Conservation (phyloP, 2,329 filamentous ascomycete species). For the Albifimbria verrucaria region DNA sequence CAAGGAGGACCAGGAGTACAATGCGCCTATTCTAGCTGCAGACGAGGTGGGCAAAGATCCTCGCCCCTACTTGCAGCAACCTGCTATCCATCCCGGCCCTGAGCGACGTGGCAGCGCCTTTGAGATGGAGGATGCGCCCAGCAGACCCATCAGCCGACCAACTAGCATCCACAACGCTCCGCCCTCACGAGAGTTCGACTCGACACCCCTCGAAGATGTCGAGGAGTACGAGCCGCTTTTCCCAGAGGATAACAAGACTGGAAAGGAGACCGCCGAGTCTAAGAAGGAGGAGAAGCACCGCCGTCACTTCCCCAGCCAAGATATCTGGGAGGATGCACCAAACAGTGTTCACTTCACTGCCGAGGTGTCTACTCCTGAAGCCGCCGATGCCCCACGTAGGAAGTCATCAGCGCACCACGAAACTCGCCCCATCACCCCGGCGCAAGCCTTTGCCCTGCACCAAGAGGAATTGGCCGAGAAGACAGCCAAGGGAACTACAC, state of each 20-base stretch:
- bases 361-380: conserved; percentile 76
- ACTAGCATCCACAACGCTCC: conserved; percentile 58
- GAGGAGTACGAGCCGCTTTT: conserved; percentile 96
- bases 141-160: conserved; percentile 44
- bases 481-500: conserved; percentile 33
- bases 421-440: conserved; percentile 50
- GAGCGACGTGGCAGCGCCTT: conserved; percentile 60
- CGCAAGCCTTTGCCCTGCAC: conserved; percentile 62
- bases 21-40: conserved; percentile 79
- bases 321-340: conserved; percentile 96
- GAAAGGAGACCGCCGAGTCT: conserved; percentile 33
- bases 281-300: conserved; percentile 50
- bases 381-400: conserved; percentile 36
- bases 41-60: conserved; percentile 81
- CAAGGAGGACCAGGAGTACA: conserved; percentile 59
- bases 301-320: conserved; percentile 84
- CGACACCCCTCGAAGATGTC: conserved; percentile 79
- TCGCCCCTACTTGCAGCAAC: conserved; percentile 65
- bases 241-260: conserved; percentile 66
- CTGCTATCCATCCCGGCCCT: conserved; percentile 74
- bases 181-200: conserved; percentile 48
- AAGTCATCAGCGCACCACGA: conserved; percentile 23
- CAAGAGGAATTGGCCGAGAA: conserved; percentile 64
- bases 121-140: conserved; percentile 55
- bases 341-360: conserved; percentile 76